A percentile compares a stretch with the other conserved stretches of the same genome.
Evolutionary conservation across 139 green algal species (phyloP).

Genomic region (Raphidocelis subcapitata): DNA sequence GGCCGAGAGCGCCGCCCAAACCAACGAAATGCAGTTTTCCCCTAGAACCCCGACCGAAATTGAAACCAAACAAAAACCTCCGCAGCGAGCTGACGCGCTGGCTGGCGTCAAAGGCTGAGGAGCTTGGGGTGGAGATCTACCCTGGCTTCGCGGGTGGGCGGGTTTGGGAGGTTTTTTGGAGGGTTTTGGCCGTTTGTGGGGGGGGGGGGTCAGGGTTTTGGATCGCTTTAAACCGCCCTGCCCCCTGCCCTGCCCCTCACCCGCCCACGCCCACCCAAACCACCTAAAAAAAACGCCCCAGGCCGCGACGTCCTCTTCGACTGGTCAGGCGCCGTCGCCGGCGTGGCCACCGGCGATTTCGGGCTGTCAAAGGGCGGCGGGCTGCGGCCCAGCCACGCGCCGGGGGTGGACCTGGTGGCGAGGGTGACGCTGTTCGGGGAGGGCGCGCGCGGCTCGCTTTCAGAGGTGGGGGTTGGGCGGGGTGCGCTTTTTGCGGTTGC

Average conservation of each 20-base stretch:
- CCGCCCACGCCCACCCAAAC: too few species aligned
- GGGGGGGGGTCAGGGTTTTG: too few species aligned
- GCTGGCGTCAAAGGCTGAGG: constrained; percentile 79
- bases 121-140: constrained; percentile 87
- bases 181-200: not conserved
- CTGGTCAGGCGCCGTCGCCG: constrained; percentile 57
- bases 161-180: constrained; percentile 8
- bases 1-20: too few species aligned
- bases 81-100: constrained; percentile 74
- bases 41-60: too few species aligned
- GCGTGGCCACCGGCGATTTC: constrained; percentile 80
- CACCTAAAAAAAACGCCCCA: constrained; percentile 18
- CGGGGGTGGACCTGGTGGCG: constrained; percentile 79
- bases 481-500: not conserved
- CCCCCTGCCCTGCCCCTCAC: too few species aligned
- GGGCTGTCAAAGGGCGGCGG: constrained; percentile 76
- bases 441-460: constrained; percentile 88
- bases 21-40: too few species aligned
- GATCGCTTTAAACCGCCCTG: too few species aligned
- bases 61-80: too few species aligned
- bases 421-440: constrained; percentile 88
- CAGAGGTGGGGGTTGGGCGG: constrained; percentile 46
- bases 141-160: constrained; percentile 78
- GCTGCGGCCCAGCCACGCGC: constrained; percentile 53
- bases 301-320: constrained; percentile 54